Base-by-base conservation (phyloP, 164 flowering plant species). In the Kalanchoe fedtschenkoi region DNA sequence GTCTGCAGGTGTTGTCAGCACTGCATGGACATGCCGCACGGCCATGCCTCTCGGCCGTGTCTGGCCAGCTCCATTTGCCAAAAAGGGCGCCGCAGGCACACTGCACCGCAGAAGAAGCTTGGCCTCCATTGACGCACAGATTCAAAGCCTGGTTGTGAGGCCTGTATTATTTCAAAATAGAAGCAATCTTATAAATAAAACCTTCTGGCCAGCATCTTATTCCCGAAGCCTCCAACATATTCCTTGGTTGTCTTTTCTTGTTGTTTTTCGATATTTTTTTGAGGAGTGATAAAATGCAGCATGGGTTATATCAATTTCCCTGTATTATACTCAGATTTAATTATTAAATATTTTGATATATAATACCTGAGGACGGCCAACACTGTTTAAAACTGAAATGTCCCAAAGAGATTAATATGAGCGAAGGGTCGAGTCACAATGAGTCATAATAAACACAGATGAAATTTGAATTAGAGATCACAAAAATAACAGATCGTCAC, bases 1-100 rank as follows among this genome's bases (percentile, higher is more conserved):
- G 16, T 68, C 70, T n/a, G 58, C 59, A 28, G 83, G 83, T 41
- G 58, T 74, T 9, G 77, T 58, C 62, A 76, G 55, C 46, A 75
- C 82, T 2, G 79, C 79, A 39, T 60, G n/a, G 14, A 71, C 44
- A 3, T 17, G 30, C 56, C 10, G 30, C 2, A 13, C 43, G 13
- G 13, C 51, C 56, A 51, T 13, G 32, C 9, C 13, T 26, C 32
- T 51, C 32, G 17, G 32, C 32, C 7, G 17, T 26, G 8, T 29
- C 32, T 37, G 39, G 39, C 39, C 39, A 37, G 32, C n/a, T n/a
- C n/a, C n/a, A n/a, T n/a, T n/a, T n/a, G n/a, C 32, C 5, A 26
- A 51, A 13, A 24, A 0, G 32, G 17, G 32, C 30, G 56, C 1
- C 13, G 56, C 56, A 51, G 56, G 56, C 56, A 11, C 28, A 47